A percentile compares a stretch with the other conserved stretches of the same genome.
These are phyloP conservation scores for Ambispora gerdemannii DNA, from an alignment of 192 early-diverging fungal genomes.

Conservation along the genomic window DNA sequence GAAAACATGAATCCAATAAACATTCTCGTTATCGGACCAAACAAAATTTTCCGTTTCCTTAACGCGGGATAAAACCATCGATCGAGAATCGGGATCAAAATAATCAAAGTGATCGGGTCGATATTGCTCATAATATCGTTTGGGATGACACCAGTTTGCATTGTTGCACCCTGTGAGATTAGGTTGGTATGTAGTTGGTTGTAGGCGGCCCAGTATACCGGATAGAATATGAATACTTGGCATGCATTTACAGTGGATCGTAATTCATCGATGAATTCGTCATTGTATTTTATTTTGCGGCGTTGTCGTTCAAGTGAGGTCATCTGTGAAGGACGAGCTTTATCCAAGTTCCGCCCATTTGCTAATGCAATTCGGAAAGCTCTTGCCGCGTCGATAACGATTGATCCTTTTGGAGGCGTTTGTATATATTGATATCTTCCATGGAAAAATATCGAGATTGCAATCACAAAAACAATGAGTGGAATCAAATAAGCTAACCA, in stretches of 20 bases:
- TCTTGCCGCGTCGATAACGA: constrained; percentile 51
- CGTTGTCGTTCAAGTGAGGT: constrained; percentile 32
- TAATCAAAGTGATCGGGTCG: constrained; percentile 64
- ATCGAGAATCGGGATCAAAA: constrained; percentile 71
- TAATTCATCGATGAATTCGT: constrained; percentile 71
- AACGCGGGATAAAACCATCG: constrained; percentile 56
- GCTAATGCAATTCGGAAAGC: constrained; percentile 37
- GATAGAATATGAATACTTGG: constrained; percentile 67
- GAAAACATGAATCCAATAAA: constrained; percentile 63
- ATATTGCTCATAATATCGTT: constrained; percentile 70
- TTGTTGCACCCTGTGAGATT: constrained; percentile 56
- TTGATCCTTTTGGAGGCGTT: constrained; percentile 58
- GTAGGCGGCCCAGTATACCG: constrained; percentile 74
- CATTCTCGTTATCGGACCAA: constrained; percentile 65
- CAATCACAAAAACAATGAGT: constrained; percentile 51
- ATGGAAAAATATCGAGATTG: constrained; percentile 46
- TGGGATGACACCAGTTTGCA: constrained; percentile 54
- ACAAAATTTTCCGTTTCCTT: constrained; percentile 45
- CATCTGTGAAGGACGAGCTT: constrained; percentile 58
- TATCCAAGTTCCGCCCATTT: constrained; percentile 52
- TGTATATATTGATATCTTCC: constrained; percentile 54
- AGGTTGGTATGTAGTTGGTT: constrained; percentile 62
- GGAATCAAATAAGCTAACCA: constrained; percentile 59
- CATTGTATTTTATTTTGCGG: constrained; percentile 55
- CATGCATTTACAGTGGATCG: constrained; percentile 57